Base-by-base conservation (phyloP, 768 basidiomycete genomes). In the Lentinula boryana region DNA sequence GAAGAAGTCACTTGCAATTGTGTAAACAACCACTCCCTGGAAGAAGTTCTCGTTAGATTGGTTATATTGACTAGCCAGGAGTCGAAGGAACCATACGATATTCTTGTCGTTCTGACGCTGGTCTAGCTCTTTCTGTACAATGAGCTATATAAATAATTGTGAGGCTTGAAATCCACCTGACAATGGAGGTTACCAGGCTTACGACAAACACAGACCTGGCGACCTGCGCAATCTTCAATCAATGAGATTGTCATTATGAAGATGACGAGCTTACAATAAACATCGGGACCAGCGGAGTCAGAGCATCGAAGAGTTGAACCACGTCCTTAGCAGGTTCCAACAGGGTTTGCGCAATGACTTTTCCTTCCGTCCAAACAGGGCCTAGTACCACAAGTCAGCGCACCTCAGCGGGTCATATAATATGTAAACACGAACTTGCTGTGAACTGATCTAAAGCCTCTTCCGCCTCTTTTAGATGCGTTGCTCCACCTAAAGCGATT, bases 271-370 rank as follows among this genome's bases (percentile, higher is more conserved):
- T 58, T 41, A 52, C 61, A 40, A 62, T 31, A 5, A 62, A 35
- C 46, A 58, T 43, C 15, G 61, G 61, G 15, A 62, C 32, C n/a
- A 57, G 51, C 7, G 44, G 41, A 13, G 56, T 36, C 4, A 52
- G 31, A 13, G 36, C 35, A 49, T 62, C 61, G 8, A 62, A 36
- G 18, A 62, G 44, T 23, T 46, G 36, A 6, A 58, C 32, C 23
- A 62, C 31, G 27, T 62, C 61, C 41, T 62, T 62, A 5, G 55
- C 55, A 21, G 61, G 61, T 31, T 62, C 54, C 6, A 62, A 16
- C 15, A 62, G 16, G 2, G 55, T 58, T 44, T 49, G 27, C 2
- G 56, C 61, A 12, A 56, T 40, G 1, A 50, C 61, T 44, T 62
- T 58, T 7, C 61, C 61, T 13, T 55, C 55, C 33, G 31, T 41